Conservation (phyloP, 2,329 filamentous ascomycete species). For the Aspergillus neotritici region DNA sequence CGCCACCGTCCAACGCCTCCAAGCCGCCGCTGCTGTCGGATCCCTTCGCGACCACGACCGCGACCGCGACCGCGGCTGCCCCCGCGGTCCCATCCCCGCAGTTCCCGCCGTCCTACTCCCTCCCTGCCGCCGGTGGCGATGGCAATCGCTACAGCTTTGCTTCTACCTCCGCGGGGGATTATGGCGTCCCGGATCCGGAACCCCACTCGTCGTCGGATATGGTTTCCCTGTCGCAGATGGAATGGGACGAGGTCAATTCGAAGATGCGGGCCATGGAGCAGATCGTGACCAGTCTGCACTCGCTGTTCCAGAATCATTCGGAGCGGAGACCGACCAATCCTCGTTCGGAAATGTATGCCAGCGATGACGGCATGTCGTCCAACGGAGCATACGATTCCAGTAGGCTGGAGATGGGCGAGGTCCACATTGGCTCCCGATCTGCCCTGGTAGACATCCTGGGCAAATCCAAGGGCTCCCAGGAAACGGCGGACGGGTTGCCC, state of each 20-base stretch:
- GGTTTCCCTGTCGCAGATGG: slow-evolving; percentile 27
- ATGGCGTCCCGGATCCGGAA: no score
- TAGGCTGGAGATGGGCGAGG: slow-evolving; percentile 44
- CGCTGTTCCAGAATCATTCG: slow-evolving; percentile 26
- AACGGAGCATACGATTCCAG: slow-evolving; percentile 27
- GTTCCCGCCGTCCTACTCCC: slow-evolving; percentile 9
- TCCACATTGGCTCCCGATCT: slow-evolving; percentile 54
- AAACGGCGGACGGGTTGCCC: slow-evolving; percentile 46
- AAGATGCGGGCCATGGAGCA: slow-evolving; percentile 34
- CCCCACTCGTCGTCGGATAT: slow-evolving; percentile 20
- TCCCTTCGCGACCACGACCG: slow-evolving; percentile 4
- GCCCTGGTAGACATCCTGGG: slow-evolving; percentile 53
- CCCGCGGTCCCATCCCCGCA: slow-evolving; percentile 14
- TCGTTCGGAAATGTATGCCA: slow-evolving; percentile 2
- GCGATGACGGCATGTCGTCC: slow-evolving; percentile 12
- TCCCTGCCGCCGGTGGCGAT: slow-evolving; percentile 13
- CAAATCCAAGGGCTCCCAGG: slow-evolving; percentile 37
- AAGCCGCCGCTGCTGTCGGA: slow-evolving; percentile 11
- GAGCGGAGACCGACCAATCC: slow-evolving; percentile 15
- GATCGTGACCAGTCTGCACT: slow-evolving; percentile 27
- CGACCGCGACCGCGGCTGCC: slow-evolving; percentile 11
- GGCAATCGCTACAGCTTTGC: slow-evolving; percentile 15
- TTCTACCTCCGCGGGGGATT: slow-evolving; percentile 7
- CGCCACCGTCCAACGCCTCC: slow-evolving; percentile 12
- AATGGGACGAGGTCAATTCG: slow-evolving; percentile 33